These are phyloP conservation scores for Triadica sebifera DNA, from an alignment of 345 rosid genomes.

Conservation along the genomic window DNA sequence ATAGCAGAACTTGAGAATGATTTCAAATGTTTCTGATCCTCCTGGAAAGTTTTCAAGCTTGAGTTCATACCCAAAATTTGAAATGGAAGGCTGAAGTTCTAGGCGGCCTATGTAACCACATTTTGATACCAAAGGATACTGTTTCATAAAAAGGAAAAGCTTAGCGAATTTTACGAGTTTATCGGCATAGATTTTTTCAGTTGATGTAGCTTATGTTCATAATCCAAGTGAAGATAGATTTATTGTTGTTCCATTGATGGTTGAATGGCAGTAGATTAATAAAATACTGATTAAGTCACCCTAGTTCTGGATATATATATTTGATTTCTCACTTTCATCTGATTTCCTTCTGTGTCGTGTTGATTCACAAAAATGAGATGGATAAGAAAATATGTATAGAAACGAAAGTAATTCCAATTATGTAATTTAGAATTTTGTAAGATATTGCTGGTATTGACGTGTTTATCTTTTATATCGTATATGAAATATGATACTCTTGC, in stretches of 20 bases:
- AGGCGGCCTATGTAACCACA: conserved; percentile 67
- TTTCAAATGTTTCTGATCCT: conserved; percentile 67
- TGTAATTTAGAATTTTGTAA: no score
- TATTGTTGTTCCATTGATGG: neutral
- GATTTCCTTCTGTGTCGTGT: neutral
- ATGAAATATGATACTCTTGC: no score
- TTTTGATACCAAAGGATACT: conserved; percentile 83
- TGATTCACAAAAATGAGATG: neutral
- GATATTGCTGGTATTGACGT: no score
- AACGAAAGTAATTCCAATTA: no score
- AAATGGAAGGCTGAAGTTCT: conserved; percentile 60
- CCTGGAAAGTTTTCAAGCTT: conserved; percentile 79
- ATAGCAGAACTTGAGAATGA: conserved; percentile 65
- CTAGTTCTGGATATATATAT: neutral
- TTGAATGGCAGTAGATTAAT: neutral
- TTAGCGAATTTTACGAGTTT: neutral
- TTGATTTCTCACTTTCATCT: neutral
- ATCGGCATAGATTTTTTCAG: neutral
- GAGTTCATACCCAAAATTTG: conserved; percentile 47
- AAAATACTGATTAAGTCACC: no score
- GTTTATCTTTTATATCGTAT: no score
- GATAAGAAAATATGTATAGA: neutral
- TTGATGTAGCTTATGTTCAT: neutral
- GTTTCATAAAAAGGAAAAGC: conserved; percentile 28
- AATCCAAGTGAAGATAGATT: neutral